A percentile compares a stretch with the other conserved stretches of the same genome.
These are phyloP conservation scores for Medicago arabica DNA, from an alignment of 306 rosid genomes.

Conservation along the genomic window DNA sequence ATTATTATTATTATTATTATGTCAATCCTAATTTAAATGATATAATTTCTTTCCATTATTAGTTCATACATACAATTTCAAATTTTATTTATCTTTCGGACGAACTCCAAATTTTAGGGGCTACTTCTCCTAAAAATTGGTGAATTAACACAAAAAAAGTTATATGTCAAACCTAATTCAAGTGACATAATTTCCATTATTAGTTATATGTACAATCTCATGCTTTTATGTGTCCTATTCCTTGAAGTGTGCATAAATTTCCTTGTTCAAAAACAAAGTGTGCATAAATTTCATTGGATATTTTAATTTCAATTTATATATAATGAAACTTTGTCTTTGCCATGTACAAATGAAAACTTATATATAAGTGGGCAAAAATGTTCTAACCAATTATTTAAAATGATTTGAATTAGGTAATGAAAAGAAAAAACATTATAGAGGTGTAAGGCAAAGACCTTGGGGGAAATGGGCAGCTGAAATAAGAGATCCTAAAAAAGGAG, in stretches of 20 bases:
- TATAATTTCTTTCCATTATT: neutral
- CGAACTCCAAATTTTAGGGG: too few relatives aligned
- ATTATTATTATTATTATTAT: neutral
- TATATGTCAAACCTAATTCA: too few relatives aligned
- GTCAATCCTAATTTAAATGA: neutral
- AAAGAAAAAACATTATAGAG: conserved; percentile 55
- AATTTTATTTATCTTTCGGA: too few relatives aligned
- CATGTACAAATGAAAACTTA: neutral
- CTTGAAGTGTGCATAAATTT: neutral
- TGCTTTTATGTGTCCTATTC: neutral
- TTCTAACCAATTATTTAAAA: neutral
- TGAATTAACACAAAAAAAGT: too few relatives aligned
- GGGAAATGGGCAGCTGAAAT: conserved; percentile 68
- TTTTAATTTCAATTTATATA: neutral
- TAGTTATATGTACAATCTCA: neutral
- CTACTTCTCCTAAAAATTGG: too few relatives aligned
- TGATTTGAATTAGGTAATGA: conserved; percentile 16
- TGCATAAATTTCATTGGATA: neutral
- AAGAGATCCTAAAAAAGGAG: conserved; percentile 60
- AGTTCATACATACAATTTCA: neutral
- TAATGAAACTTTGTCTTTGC: too few relatives aligned
- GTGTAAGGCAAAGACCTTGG: conserved; percentile 64
- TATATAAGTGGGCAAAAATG: neutral
- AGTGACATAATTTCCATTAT: too few relatives aligned
- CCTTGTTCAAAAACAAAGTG: too few relatives aligned